phyloP scores from a whole-genome alignment of 345 rosid species.

The Citrus hindsii region DNA sequence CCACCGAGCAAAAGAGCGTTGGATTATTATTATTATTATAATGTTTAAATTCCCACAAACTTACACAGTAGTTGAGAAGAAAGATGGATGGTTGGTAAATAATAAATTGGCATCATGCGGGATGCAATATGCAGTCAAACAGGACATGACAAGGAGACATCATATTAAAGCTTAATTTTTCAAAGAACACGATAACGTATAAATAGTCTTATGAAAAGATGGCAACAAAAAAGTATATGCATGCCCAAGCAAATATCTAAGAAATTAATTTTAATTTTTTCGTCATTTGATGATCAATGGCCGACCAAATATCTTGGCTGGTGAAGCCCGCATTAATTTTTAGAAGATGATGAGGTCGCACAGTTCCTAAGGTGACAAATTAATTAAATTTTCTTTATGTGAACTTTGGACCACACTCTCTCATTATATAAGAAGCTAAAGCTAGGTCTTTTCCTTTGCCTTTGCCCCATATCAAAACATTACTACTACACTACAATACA shows the following conservation, averaged over 20 bases:
- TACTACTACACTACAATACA: background rate
- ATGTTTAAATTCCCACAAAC: background rate
- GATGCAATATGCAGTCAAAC: slow-evolving; percentile 1
- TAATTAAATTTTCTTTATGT: background rate
- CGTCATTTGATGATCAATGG: slow-evolving; percentile 17
- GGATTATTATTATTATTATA: background rate
- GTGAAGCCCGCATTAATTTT: slow-evolving; percentile 25
- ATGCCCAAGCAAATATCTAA: background rate
- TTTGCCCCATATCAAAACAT: background rate
- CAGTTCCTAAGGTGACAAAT: background rate
- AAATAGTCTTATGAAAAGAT: background rate
- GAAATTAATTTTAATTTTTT: background rate
- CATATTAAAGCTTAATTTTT: background rate
- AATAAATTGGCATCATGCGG: background rate
- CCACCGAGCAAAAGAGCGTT: background rate
- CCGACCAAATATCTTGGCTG: slow-evolving; percentile 39
- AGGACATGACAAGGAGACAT: slow-evolving; percentile 18
- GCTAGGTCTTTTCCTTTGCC: slow-evolving; percentile 1
- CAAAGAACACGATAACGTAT: slow-evolving; percentile 6
- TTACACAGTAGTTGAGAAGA: background rate
- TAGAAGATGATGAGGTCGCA: slow-evolving; percentile 30
- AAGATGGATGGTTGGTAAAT: background rate
- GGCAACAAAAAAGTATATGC: background rate
- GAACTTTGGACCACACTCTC: slow-evolving; percentile 27
- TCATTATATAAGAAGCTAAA: slow-evolving; percentile 7